Conservation (phyloP, 495 filamentous ascomycete species). For the Penicillium bovifimosum region DNA sequence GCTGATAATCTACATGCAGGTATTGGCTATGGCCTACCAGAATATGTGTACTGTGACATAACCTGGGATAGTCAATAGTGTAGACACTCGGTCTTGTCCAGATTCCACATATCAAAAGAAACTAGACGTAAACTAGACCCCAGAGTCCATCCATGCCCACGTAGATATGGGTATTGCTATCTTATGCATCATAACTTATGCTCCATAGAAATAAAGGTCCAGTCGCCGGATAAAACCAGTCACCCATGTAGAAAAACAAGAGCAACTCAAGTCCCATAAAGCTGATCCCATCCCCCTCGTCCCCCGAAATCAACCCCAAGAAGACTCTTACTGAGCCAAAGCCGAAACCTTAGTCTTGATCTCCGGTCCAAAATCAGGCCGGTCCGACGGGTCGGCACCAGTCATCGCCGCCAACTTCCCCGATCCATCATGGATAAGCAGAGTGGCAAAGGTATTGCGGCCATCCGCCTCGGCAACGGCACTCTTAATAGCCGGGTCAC, state of each 20-base stretch:
- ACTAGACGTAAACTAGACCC: too few species aligned
- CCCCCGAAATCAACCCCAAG: not conserved
- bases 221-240: not conserved
- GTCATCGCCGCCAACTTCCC: constrained; percentile 26
- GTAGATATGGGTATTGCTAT: not conserved
- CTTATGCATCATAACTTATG: not conserved
- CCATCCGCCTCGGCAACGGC: constrained; percentile 22
- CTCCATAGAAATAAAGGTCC: not conserved
- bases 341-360: constrained; percentile 19
- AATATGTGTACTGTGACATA: too few species aligned
- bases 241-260: not conserved
- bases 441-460: constrained; percentile 25
- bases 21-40: too few species aligned
- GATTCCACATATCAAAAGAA: too few species aligned
- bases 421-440: constrained; percentile 23
- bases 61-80: too few species aligned
- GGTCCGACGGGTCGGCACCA: constrained; percentile 16
- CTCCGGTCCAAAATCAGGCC: constrained; percentile 26
- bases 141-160: not conserved
- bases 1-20: too few species aligned
- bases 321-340: constrained; percentile 4
- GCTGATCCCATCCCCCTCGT: not conserved
- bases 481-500: constrained; percentile 13
- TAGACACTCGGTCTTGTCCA: too few species aligned
- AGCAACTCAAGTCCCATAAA: not conserved